Evolutionary conservation across 2,329 filamentous ascomycete genomes (phyloP), one percentile per base, ranked within the genome.

Genomic region (Elsinoe ampelina): DNA sequence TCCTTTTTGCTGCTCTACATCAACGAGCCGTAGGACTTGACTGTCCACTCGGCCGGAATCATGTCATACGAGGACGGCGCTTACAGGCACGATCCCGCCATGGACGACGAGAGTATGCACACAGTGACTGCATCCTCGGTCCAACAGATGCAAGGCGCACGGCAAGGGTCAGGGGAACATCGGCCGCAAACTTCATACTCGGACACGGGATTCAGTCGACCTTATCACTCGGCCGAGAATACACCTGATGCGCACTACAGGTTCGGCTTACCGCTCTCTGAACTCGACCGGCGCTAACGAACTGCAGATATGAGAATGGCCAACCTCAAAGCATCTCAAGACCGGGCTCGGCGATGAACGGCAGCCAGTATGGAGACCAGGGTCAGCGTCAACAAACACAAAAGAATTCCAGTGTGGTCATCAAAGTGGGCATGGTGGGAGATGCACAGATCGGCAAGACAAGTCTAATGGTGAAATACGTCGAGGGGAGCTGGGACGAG

Each of bases 391-490:
- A 75, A 51, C 69, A 75, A 51, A 65, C 71, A 13, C 70, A 68
- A 63, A 77, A 77, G 68, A 78, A 77, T 59, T 69, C 74, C 58
- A 85, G 81, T 66, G 93, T 98, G 36, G 93, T 98, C 58, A 97
- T 98, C 79, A 98, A 98, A 75, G 93, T 98, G 54, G 93, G 93
- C 68, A 98, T 98, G 93, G 93, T 98, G 45, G 93, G 93, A 47
- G 93, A 98, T 75, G 93, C 93, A 58, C 93, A 98, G 73, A 98
- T 98, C 65, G 93, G 93, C 68, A 98, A 98, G 81, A 98, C 93
- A 15, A 96, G 91, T 62, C 75, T 98, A 69, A 98, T 98, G 93
- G 93, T 98, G 68, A 98, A 98, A 73, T 98, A 98, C 69, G 93
- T 98, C 57, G 93, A 98, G 75, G 93, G 93, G 59, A 96, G 91